Base-by-base conservation (phyloP, 139 green algal species). In the Pleodorina starrii region DNA sequence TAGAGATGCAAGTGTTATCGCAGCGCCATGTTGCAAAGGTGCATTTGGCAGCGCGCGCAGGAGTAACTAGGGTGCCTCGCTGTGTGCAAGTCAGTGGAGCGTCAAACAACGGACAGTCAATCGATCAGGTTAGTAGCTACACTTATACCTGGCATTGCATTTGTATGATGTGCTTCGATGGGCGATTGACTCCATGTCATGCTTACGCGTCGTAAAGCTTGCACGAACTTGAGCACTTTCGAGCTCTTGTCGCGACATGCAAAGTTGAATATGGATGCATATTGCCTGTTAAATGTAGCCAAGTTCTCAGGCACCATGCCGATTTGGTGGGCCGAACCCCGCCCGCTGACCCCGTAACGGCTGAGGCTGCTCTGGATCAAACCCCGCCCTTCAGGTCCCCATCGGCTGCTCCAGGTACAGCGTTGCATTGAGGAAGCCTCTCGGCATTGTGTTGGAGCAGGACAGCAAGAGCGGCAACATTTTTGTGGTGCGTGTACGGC, bases 401-500 rank as follows among this genome's bases (percentile, higher is more conserved):
- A 50, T 85, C 14, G 91, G 90, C 59, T 92, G 90, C 87, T 63
- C 36, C 14, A 68, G 92, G 5, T 94, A 94, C 80, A 87, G 42
- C 29, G 88, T 94, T 35, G 54, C 71, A 1, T 25, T 94, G 29
- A 86, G 74, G 51, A 94, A 94, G 91, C 92, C 92, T 3, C 76
- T 94, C 29, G 92, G 92, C 0, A 59, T 94, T 0, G 92, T 94
- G 43, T 54, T 94, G 66, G 90, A 94, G 46, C 87, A 94, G 79
- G 86, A 91, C 68, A 57, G 36, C 36, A 78, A 86, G n/a, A 89
- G 46, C 11, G 84, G 83, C 27, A 87, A 82, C 73, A 94, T 94
- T 29, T 90, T 76, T 17, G 76, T 94, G 77, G 92, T 94, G 59
- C 9, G 78, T 43, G 3, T 32, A 66, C 7, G 54, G 54, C n/a